Base-by-base conservation (phyloP, 257 asterid genomes). In the Forsythia suspensa region DNA sequence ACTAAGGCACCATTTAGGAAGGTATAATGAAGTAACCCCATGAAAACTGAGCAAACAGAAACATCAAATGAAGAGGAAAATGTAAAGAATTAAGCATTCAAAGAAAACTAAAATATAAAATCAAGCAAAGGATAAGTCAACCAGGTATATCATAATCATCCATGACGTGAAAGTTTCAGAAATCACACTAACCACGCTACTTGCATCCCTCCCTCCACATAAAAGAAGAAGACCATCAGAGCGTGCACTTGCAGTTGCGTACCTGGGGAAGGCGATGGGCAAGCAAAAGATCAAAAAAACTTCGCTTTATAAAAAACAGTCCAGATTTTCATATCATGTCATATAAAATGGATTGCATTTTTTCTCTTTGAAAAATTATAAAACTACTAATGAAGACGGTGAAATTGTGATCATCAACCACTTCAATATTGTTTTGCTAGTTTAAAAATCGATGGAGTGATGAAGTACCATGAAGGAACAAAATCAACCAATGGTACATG, bases 161-260 rank as follows among this genome's bases (percentile, higher is more conserved):
- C 77, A 80, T 29, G 74, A 75, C 2, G 38, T 36, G 73, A 38
- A 76, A 76, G 61, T 36, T 51, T 42, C 63, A 21, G 18, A 61
- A 52, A 43, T 41, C 70, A 18, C 65, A 77, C 95, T 86, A 80
- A 95, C 99, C 94, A 95, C 98, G 77, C 97, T 95, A 80, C 89
- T 93, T 2, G 96, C 97, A 81, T 95, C 99, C 91, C 99, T 93
- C 80, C 99, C 99, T 75, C 99, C 99, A 83, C 98, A 95, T 20
- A 95, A 97, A 84, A 95, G 88, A 85, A 95, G 98, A 85, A 95
- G 98, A 77, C 99, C 99, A 89, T 95, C 99, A 15, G 99, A 93
- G 79, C 99, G 95, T 4, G 99, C 99, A 86, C 99, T 95, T 82
- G 99, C 97, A 82, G 99, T 93, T 57, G 99, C 99, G 80, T 95